Conservation (phyloP, 164 flowering plant species). For the Dillenia suffruticosa region DNA sequence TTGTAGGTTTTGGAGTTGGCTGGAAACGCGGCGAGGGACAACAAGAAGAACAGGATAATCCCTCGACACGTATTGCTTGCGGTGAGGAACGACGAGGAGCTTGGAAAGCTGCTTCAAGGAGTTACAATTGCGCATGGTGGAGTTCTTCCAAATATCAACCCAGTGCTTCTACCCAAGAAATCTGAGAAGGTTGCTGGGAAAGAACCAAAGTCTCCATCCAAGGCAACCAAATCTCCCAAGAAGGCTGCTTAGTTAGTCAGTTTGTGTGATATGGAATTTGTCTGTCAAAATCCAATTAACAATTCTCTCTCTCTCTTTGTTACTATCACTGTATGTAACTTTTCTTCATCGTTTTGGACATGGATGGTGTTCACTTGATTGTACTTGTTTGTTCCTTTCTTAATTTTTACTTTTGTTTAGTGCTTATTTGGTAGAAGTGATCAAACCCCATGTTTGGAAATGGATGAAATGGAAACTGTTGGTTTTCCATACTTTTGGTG, state of each 20-base stretch:
- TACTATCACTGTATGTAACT: too few relatives aligned
- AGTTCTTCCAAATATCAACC: constrained; percentile 70
- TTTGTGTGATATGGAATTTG: constrained; percentile 2
- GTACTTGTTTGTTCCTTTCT: too few relatives aligned
- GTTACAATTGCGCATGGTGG: constrained; percentile 76
- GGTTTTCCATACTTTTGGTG: too few relatives aligned
- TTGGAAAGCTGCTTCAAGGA: constrained; percentile 59
- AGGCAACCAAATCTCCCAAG: constrained; percentile 51
- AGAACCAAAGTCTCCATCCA: constrained; percentile 43
- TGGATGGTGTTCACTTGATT: too few relatives aligned
- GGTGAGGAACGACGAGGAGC: constrained; percentile 74
- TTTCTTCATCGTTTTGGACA: too few relatives aligned
- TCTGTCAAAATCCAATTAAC: too few relatives aligned
- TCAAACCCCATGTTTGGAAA: too few relatives aligned
- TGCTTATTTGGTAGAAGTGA: too few relatives aligned
- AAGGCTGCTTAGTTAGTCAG: constrained; percentile 16
- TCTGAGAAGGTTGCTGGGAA: constrained; percentile 36
- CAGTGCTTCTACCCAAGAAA: constrained; percentile 62
- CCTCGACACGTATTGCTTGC: constrained; percentile 71
- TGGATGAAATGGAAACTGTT: too few relatives aligned
- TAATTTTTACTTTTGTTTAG: too few relatives aligned
- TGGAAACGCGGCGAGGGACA: constrained; percentile 77
- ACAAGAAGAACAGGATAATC: constrained; percentile 68
- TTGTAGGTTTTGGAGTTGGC: constrained; percentile 68
- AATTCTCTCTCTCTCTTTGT: too few relatives aligned